phyloP scores from a whole-genome alignment of 177 flowering plant species.

The Vitis hybrid region DNA sequence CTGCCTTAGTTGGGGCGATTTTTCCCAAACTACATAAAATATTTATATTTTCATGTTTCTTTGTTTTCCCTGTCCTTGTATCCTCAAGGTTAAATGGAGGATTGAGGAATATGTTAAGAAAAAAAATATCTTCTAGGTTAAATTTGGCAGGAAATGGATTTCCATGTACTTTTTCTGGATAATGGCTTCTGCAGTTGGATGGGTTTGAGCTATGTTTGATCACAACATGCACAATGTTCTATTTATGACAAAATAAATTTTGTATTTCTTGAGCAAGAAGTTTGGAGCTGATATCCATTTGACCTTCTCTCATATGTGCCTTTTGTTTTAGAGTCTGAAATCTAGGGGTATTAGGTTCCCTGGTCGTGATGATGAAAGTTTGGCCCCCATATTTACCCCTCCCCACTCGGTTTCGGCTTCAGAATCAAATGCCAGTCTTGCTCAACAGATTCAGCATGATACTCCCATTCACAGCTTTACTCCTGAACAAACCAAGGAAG shows the following conservation, averaged over 20 bases:
- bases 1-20: no score
- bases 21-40: no score
- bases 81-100: no score
- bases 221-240: no score
- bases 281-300: background rate
- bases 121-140: no score
- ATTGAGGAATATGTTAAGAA: no score
- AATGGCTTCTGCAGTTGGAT: no score
- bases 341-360: slow-evolving; percentile 90
- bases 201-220: no score
- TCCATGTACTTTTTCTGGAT: no score
- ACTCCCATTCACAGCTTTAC: slow-evolving; percentile 54
- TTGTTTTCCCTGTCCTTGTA: no score
- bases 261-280: background rate
- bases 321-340: slow-evolving; percentile 62
- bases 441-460: slow-evolving; percentile 43
- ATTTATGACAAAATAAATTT: background rate
- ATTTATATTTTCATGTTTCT: no score
- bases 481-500: slow-evolving; percentile 87
- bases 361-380: slow-evolving; percentile 89
- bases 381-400: slow-evolving; percentile 93
- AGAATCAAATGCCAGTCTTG: slow-evolving; percentile 35
- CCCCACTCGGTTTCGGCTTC: slow-evolving; percentile 61
- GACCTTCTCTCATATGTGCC: background rate
- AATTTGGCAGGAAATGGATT: no score